These are phyloP conservation scores for Globisporangium alternatum DNA, from an alignment of 352 stramenopile species.

Conservation along the genomic window DNA sequence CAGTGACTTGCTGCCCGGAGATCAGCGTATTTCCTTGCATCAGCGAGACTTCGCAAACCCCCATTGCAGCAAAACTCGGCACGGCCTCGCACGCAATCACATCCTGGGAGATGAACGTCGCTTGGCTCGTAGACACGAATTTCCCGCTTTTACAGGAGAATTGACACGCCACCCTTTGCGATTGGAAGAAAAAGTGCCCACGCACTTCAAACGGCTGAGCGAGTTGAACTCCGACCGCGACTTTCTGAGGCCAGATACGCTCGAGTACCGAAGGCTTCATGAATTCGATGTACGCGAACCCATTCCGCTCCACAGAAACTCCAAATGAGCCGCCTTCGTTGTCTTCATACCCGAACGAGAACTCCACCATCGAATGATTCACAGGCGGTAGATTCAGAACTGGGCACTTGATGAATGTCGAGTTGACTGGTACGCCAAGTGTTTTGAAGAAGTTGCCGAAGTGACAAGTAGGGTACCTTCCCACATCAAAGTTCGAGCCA, in stretches of 20 bases:
- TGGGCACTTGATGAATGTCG: constrained; percentile 24
- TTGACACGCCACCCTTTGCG: constrained; percentile 20
- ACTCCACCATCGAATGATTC: constrained; percentile 23
- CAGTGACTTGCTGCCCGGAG: constrained; percentile 24
- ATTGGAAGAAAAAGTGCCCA: constrained; percentile 28
- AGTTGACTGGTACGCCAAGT: constrained; percentile 8
- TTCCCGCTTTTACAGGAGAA: constrained; percentile 20
- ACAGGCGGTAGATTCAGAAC: constrained; percentile 21
- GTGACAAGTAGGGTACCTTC: constrained; percentile 12
- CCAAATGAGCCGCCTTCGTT: background rate
- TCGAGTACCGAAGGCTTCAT: constrained; percentile 11
- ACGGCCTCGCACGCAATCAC: constrained; percentile 27
- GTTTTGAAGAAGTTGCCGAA: constrained; percentile 24
- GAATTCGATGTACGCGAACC: constrained; percentile 12
- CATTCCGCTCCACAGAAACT: background rate
- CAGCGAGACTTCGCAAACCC: constrained; percentile 26
- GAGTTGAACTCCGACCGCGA: background rate
- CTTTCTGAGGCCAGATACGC: background rate
- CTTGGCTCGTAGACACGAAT: background rate
- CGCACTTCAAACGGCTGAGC: constrained; percentile 23
- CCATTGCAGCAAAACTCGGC: background rate
- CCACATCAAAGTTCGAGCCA: constrained; percentile 24
- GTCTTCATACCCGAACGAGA: constrained; percentile 18
- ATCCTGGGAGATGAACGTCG: constrained; percentile 17
- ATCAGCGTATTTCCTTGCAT: constrained; percentile 23